These are phyloP conservation scores for Pythium dissimile DNA, from an alignment of 352 stramenopile genomes.

Conservation along the genomic window DNA sequence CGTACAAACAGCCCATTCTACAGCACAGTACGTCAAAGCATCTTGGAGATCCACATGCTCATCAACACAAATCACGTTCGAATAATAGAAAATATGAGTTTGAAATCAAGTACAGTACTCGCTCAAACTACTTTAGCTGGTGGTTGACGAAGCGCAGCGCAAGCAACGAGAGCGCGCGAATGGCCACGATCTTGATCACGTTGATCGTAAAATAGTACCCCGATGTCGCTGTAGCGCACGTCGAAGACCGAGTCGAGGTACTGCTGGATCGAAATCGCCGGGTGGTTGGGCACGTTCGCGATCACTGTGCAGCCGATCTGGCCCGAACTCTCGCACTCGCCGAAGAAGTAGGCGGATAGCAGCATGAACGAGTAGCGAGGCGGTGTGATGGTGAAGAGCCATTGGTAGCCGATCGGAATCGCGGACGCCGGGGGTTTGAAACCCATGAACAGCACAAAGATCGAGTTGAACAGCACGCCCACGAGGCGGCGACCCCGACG, in stretches of 20 bases:
- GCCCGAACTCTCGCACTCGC: constrained; percentile 9
- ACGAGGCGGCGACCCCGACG: constrained; percentile 21
- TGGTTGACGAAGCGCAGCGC: constrained; percentile 23
- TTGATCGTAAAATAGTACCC: constrained; percentile 43
- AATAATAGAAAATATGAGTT: too few relatives aligned
- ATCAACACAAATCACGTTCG: too few relatives aligned
- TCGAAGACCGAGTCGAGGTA: constrained; percentile 36
- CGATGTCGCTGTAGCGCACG: constrained; percentile 47
- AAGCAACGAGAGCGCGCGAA: constrained; percentile 14
- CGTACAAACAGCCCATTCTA: too few relatives aligned
- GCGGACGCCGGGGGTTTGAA: constrained; percentile 29
- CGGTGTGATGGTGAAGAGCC: constrained; percentile 25
- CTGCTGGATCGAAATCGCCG: constrained; percentile 1
- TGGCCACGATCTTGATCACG: constrained; percentile 17
- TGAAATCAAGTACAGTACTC: too few relatives aligned
- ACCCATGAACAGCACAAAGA: constrained; percentile 44
- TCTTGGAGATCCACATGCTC: too few relatives aligned
- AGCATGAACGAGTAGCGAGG: constrained; percentile 25
- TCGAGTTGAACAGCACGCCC: constrained; percentile 23
- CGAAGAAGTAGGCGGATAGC: constrained; percentile 18
- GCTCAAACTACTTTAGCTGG: constrained; percentile 16
- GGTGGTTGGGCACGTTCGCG: constrained; percentile 9
- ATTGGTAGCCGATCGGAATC: constrained; percentile 25
- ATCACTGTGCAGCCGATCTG: constrained; percentile 7
- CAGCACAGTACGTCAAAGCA: too few relatives aligned